Percentiles rank a stretch among this genome's conserved stretches.
These are phyloP conservation scores for Alternaria longipes DNA, from an alignment of 2,329 filamentous ascomycete genomes.

Conservation along the genomic window DNA sequence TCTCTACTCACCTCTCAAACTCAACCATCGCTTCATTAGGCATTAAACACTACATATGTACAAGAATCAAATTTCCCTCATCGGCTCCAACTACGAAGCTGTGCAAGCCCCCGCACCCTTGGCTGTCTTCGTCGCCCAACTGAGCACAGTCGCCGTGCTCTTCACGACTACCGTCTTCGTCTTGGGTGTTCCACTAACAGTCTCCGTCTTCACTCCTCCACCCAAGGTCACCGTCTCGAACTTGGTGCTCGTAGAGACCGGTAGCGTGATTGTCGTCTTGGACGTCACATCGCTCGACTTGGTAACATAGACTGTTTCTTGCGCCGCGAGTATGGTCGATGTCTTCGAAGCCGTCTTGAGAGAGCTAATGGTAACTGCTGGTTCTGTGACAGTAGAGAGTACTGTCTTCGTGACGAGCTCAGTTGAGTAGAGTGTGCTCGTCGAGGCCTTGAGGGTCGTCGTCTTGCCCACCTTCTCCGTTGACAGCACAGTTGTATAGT, in stretches of 20 bases:
- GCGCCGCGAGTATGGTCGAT: constrained; percentile 14
- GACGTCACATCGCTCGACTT: constrained; percentile 17
- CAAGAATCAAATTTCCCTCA: neutral
- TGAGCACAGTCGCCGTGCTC: constrained; percentile 20
- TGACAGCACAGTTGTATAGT: constrained; percentile 27
- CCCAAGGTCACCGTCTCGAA: constrained; percentile 22
- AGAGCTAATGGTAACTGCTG: constrained; percentile 30
- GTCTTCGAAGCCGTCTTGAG: constrained; percentile 25
- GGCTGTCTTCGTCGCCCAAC: constrained; percentile 20
- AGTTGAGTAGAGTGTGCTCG: constrained; percentile 22
- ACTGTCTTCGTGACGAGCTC: constrained; percentile 18
- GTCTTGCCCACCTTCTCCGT: constrained; percentile 26
- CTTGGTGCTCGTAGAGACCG: constrained; percentile 24
- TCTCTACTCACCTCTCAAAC: too few species aligned
- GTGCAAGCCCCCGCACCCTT: constrained; percentile 27
- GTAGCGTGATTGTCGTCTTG: constrained; percentile 33
- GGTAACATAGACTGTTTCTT: constrained; percentile 24
- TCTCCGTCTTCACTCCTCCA: constrained; percentile 18
- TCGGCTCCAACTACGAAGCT: neutral
- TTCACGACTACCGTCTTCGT: constrained; percentile 26
- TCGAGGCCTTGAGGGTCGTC: constrained; percentile 29
- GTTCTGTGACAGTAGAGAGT: constrained; percentile 27
- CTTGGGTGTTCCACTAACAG: constrained; percentile 20
- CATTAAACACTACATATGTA: constrained; percentile 5
- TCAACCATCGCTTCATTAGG: neutral